These are phyloP conservation scores for Microdochium bolleyi DNA, from an alignment of 2,329 filamentous ascomycete genomes.

Conservation along the genomic window DNA sequence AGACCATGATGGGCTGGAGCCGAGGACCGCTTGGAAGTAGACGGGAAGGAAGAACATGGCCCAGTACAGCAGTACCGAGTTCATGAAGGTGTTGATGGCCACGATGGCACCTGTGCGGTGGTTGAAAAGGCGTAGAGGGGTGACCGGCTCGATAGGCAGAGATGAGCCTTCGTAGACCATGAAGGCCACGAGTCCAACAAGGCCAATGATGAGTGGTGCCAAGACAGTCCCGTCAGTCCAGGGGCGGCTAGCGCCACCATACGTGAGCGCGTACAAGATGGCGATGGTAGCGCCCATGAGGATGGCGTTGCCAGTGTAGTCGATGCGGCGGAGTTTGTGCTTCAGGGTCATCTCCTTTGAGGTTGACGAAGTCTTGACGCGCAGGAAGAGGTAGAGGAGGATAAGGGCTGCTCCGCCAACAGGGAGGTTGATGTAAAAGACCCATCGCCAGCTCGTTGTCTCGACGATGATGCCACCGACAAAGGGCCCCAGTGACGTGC, in stretches of 20 bases:
- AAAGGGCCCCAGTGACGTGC: constrained; percentile 10
- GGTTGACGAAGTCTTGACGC: constrained; percentile 15
- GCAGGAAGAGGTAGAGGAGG: constrained; percentile 18
- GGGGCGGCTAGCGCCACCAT: constrained; percentile 24
- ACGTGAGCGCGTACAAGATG: constrained; percentile 28
- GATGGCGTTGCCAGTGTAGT: constrained; percentile 27
- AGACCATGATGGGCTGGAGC: constrained; percentile 55
- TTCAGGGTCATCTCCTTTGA: constrained; percentile 6
- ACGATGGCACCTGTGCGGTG: constrained; percentile 28
- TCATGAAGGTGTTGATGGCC: constrained; percentile 26
- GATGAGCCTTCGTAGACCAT: constrained; percentile 20
- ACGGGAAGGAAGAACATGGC: constrained; percentile 31
- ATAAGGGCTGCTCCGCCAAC: too few relatives aligned
- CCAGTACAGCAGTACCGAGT: constrained; percentile 25
- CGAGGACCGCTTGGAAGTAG: constrained; percentile 58
- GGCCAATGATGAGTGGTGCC: constrained; percentile 28
- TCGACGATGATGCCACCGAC: constrained; percentile 12
- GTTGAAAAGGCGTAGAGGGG: constrained; percentile 33
- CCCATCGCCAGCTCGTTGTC: constrained; percentile 14
- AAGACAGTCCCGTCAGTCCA: constrained; percentile 27
- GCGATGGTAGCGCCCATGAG: constrained; percentile 23
- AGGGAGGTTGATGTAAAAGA: constrained; percentile 11
- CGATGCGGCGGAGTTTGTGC: constrained; percentile 18
- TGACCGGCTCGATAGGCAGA: constrained; percentile 19
- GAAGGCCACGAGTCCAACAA: constrained; percentile 27